These are phyloP conservation scores for Pelargonium nanum DNA, from an alignment of 345 rosid species.

Conservation along the genomic window DNA sequence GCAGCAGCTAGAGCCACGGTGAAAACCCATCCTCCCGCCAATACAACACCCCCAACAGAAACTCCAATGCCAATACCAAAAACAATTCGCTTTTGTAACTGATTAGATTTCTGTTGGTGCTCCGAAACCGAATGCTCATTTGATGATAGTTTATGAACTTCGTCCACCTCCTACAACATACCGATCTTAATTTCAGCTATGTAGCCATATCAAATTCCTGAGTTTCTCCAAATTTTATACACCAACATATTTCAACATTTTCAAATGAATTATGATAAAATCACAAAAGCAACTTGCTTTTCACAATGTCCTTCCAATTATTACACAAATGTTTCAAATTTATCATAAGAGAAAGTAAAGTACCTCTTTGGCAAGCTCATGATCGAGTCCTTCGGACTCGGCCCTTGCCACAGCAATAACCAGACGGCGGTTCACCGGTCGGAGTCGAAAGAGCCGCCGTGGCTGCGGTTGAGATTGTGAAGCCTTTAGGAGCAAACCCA, in stretches of 20 bases:
- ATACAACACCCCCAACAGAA: constrained; percentile 57
- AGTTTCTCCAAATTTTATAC: not conserved
- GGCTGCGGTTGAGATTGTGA: constrained; percentile 11
- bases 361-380: constrained; percentile 34
- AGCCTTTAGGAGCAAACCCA: constrained; percentile 21
- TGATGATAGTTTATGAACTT: constrained; percentile 19
- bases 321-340: not conserved
- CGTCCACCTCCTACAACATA: constrained; percentile 40
- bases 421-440: constrained; percentile 22
- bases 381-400: constrained; percentile 38
- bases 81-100: constrained; percentile 52
- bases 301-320: too few relatives aligned
- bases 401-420: constrained; percentile 36
- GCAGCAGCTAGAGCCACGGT: constrained; percentile 49
- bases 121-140: constrained; percentile 24
- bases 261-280: not conserved
- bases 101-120: constrained; percentile 37
- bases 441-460: constrained; percentile 12
- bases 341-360: not conserved
- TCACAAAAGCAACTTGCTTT: too few relatives aligned
- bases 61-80: constrained; percentile 80
- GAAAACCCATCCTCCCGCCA: constrained; percentile 88
- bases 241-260: not conserved
- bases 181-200: too few relatives aligned
- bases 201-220: constrained; percentile 18